A percentile compares a stretch with the other conserved stretches of the same genome.
These are phyloP conservation scores for Hyaloperonospora arabidopsidis DNA, from an alignment of 352 stramenopile species.

Conservation along the genomic window DNA sequence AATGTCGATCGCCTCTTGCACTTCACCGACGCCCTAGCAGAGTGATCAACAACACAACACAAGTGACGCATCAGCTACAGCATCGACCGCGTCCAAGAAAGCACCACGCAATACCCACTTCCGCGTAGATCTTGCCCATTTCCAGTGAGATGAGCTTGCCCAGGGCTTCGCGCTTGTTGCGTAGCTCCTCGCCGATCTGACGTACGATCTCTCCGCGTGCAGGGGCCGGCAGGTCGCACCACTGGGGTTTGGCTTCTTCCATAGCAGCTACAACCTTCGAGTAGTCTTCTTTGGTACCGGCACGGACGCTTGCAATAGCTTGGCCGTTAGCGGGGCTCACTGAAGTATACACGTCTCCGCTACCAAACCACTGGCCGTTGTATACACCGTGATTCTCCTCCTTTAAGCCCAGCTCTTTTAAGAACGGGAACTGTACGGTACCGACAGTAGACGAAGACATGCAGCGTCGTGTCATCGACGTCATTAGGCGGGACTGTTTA, in stretches of 20 bases:
- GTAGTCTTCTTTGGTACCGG: slow-evolving; percentile 79
- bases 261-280: slow-evolving; percentile 74
- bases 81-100: not conserved
- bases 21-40: slow-evolving; percentile 82
- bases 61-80: not conserved
- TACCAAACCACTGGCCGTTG: slow-evolving; percentile 83
- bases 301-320: slow-evolving; percentile 74
- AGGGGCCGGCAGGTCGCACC: slow-evolving; percentile 81
- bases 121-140: slow-evolving; percentile 92
- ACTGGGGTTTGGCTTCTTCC: slow-evolving; percentile 76
- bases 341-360: slow-evolving; percentile 69
- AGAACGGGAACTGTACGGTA: slow-evolving; percentile 56
- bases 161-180: slow-evolving; percentile 83
- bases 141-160: slow-evolving; percentile 87
- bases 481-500: slow-evolving; percentile 16
- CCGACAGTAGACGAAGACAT: slow-evolving; percentile 25
- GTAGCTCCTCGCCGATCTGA: slow-evolving; percentile 86
- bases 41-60: slow-evolving; percentile 5
- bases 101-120: slow-evolving; percentile 27
- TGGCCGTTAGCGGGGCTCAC: slow-evolving; percentile 81
- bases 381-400: slow-evolving; percentile 84
- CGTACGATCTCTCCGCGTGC: slow-evolving; percentile 87
- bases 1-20: slow-evolving; percentile 92
- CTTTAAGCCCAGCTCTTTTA: slow-evolving; percentile 69
- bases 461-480: slow-evolving; percentile 14